Percentiles rank a stretch among this genome's conserved stretches.
phyloP scores from a whole-genome alignment of 352 stramenopile species.

The Globisporangium nodosum region DNA sequence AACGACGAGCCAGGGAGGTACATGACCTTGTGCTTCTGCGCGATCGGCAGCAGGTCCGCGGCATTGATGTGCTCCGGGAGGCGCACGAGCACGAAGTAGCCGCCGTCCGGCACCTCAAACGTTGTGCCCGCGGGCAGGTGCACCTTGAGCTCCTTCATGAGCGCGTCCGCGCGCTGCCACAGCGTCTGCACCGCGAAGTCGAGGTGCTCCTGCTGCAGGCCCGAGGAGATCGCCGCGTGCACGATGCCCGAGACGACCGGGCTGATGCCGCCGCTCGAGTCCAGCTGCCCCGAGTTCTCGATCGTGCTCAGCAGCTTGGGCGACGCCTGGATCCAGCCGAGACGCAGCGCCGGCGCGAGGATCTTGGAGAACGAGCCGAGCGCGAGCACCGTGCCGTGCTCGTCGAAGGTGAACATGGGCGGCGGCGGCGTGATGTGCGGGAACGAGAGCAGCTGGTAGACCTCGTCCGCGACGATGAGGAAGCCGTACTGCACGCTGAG shows the following conservation, averaged over 20 bases:
- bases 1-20: conserved; percentile 82
- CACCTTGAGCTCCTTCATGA: conserved; percentile 73
- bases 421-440: conserved; percentile 74
- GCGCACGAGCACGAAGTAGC: conserved; percentile 88
- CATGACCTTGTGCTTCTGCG: conserved; percentile 85
- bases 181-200: conserved; percentile 67
- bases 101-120: conserved; percentile 77
- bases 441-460: conserved; percentile 95
- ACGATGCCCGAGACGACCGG: conserved; percentile 90
- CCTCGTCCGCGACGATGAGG: conserved; percentile 90
- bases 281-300: conserved; percentile 83
- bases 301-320: conserved; percentile 71
- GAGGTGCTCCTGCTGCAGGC: conserved; percentile 73
- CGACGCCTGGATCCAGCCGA: conserved; percentile 85
- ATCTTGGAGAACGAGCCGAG: conserved; percentile 96
- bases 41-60: conserved; percentile 65
- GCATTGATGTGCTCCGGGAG: conserved; percentile 74
- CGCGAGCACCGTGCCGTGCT: conserved; percentile 78
- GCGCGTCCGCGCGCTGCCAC: conserved; percentile 63
- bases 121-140: conserved; percentile 47
- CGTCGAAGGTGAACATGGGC: conserved; percentile 82
- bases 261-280: conserved; percentile 91
- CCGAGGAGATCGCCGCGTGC: conserved; percentile 56
- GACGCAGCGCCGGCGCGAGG: conserved; percentile 86
- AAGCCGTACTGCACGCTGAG: conserved; percentile 89